Evolutionary conservation across 345 rosid species (phyloP).

Genomic region (Aquilaria malaccensis): DNA sequence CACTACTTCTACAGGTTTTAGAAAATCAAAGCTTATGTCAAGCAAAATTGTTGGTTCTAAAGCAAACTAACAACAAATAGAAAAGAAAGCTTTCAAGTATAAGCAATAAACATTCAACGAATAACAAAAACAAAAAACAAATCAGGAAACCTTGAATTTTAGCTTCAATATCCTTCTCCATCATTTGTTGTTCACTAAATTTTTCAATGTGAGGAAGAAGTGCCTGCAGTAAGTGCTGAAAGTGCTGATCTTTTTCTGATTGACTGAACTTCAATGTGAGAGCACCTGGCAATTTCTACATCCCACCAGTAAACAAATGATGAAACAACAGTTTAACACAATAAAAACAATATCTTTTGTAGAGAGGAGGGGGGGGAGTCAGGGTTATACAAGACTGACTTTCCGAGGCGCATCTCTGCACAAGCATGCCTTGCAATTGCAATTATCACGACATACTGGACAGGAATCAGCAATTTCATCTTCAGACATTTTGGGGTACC

Average conservation of each 20-base stretch:
- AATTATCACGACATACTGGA: constrained; percentile 42
- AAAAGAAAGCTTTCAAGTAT: too few relatives aligned
- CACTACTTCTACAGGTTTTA: not conserved
- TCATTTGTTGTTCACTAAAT: constrained; percentile 35
- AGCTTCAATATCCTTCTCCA: constrained; percentile 42
- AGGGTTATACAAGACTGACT: constrained; percentile 20
- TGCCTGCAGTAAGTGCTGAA: constrained; percentile 22
- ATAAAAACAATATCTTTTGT: not conserved
- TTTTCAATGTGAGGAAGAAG: constrained; percentile 48
- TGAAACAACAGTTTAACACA: not conserved
- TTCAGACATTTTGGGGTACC: constrained; percentile 44
- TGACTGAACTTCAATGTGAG: not conserved
- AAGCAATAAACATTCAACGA: not conserved
- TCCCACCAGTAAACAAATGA: constrained; percentile 1
- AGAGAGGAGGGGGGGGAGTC: not conserved
- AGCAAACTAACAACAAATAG: too few relatives aligned
- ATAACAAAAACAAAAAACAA: not conserved
- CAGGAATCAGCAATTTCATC: constrained; percentile 37
- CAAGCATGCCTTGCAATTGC: constrained; percentile 69
- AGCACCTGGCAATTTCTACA: constrained; percentile 14
- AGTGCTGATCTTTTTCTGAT: constrained; percentile 23
- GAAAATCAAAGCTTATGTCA: not conserved
- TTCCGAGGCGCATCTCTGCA: constrained; percentile 25
- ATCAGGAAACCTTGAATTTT: constrained; percentile 33
- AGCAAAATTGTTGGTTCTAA: not conserved